Percentiles rank a stretch among this genome's conserved stretches.
Conservation (phyloP, 148 eudicot genomes). For the Bassia scoparia region DNA sequence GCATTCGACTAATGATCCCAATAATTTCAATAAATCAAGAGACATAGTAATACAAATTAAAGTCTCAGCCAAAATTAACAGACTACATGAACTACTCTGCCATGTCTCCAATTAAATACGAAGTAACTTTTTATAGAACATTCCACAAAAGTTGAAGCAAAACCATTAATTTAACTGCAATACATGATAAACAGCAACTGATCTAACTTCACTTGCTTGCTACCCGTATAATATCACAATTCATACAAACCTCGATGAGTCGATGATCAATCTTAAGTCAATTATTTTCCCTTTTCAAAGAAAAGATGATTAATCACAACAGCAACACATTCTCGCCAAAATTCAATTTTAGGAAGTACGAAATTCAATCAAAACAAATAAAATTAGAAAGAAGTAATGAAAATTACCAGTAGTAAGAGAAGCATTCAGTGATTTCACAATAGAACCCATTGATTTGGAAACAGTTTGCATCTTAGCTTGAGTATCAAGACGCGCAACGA, state of each 20-base stretch:
- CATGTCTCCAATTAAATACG: background rate
- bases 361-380: background rate
- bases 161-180: no score
- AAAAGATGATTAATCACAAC: no score
- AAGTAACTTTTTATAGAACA: no score
- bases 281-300: no score
- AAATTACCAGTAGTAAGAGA: slow-evolving; percentile 43
- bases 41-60: background rate
- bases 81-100: background rate
- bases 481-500: slow-evolving; percentile 33
- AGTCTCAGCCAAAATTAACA: background rate
- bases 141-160: no score
- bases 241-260: no score
- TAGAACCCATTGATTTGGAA: slow-evolving; percentile 58
- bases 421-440: slow-evolving; percentile 64
- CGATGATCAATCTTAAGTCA: no score
- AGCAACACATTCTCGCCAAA: background rate
- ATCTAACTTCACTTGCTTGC: no score
- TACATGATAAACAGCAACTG: no score
- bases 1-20: no score
- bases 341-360: background rate
- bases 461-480: slow-evolving; percentile 42
- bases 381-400: background rate
- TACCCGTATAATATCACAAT: no score
- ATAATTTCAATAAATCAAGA: no score